Percentiles rank a stretch among this genome's conserved stretches.
Evolutionary conservation across 345 rosid species (phyloP).

Genomic region (Melaleuca alternifolia): DNA sequence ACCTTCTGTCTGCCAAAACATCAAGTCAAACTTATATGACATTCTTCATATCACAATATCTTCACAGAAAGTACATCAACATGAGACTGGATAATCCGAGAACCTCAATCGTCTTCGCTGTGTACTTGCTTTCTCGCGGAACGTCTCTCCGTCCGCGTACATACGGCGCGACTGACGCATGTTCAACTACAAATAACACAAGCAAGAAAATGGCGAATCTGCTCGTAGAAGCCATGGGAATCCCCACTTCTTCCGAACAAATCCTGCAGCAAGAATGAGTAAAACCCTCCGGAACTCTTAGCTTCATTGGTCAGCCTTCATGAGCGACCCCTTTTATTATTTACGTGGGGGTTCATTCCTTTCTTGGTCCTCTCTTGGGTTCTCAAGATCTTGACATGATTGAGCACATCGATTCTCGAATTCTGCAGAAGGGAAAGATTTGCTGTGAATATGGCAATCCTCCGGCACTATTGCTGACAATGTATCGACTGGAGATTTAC

Average conservation of each 20-base stretch:
- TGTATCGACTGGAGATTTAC: fast-evolving
- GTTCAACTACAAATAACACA: neutral
- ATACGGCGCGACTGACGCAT: fast-evolving
- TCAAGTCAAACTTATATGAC: fast-evolving
- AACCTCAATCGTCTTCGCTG: neutral
- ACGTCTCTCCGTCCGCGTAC: neutral
- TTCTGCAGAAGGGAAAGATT: neutral
- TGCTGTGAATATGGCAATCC: neutral
- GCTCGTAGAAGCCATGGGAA: neutral
- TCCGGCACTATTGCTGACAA: neutral
- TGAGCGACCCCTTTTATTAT: neutral
- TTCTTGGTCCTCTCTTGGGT: neutral
- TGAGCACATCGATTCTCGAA: neutral
- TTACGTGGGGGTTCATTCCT: neutral
- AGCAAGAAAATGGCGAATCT: neutral
- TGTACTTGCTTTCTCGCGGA: fast-evolving
- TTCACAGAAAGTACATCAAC: neutral
- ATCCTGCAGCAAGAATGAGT: neutral
- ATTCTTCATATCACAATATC: neutral
- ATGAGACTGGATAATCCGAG: neutral
- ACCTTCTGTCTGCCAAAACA: neutral
- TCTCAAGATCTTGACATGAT: neutral
- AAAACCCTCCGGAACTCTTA: neutral
- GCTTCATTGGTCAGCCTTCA: neutral
- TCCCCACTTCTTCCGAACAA: neutral